Evolutionary conservation across 2,329 filamentous ascomycete species (phyloP).

Genomic region (Phialophora verrucosa): DNA sequence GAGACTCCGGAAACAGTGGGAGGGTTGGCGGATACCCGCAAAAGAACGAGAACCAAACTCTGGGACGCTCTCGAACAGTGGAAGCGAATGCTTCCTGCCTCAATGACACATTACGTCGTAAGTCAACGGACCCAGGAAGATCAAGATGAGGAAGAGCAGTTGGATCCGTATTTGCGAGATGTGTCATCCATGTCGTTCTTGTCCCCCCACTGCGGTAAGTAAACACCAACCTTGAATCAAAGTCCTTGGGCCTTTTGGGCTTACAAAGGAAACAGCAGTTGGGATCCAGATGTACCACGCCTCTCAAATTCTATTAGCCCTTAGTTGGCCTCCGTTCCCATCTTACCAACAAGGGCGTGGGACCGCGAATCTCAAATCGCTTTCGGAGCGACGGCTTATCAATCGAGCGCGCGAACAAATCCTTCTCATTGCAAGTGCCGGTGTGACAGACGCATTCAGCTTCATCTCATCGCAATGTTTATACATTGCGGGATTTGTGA

Average conservation of each 20-base stretch:
- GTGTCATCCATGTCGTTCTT: neutral
- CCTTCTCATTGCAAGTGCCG: constrained; percentile 13
- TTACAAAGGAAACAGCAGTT: neutral
- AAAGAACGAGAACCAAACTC: constrained; percentile 9
- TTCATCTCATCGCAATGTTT: constrained; percentile 17
- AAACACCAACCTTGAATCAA: neutral
- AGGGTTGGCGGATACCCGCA: neutral
- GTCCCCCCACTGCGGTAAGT: neutral
- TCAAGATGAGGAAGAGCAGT: neutral
- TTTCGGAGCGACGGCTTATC: constrained; percentile 17
- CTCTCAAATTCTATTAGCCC: neutral
- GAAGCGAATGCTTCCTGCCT: constrained; percentile 16
- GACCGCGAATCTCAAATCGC: constrained; percentile 1
- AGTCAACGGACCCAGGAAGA: neutral
- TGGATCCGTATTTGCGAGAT: neutral
- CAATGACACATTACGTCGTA: constrained; percentile 2
- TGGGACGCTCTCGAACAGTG: constrained; percentile 12
- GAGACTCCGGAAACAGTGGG: neutral
- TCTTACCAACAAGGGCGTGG: neutral
- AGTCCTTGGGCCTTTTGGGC: neutral
- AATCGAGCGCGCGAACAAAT: constrained; percentile 16
- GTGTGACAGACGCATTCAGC: constrained; percentile 3
- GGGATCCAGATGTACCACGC: neutral
- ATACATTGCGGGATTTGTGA: constrained; percentile 18
- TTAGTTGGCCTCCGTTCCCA: neutral